Conservation (phyloP, 2,329 filamentous ascomycete genomes). For the Trichoderma arundinaceum region DNA sequence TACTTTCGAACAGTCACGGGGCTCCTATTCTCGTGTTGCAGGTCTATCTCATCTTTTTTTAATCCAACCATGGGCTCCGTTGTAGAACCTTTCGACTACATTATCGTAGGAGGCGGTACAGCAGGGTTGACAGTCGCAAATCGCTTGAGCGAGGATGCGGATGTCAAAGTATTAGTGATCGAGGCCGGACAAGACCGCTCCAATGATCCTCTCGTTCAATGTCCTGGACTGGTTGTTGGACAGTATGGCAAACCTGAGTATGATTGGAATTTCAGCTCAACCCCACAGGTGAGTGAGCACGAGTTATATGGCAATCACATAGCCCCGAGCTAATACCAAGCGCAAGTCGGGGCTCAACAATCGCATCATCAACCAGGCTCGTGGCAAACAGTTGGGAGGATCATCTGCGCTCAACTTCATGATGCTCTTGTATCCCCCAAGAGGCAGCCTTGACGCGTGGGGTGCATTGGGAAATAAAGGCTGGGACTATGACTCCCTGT, state of each 20-base stretch:
- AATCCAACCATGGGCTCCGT: slow-evolving; percentile 12
- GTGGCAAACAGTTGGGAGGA: slow-evolving; percentile 62
- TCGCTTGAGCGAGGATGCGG: slow-evolving; percentile 38
- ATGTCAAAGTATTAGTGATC: slow-evolving; percentile 38
- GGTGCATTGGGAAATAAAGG: slow-evolving; percentile 38
- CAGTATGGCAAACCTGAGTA: slow-evolving; percentile 35
- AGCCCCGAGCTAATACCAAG: neutral
- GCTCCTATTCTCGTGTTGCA: neutral
- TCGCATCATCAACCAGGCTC: slow-evolving; percentile 40
- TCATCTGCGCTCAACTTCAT: slow-evolving; percentile 63
- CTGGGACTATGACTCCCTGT: slow-evolving; percentile 40
- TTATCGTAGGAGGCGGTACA: slow-evolving; percentile 40
- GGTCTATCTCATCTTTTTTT: neutral
- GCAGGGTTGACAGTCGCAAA: slow-evolving; percentile 40
- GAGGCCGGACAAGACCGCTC: slow-evolving; percentile 37
- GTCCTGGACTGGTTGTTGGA: slow-evolving; percentile 33
- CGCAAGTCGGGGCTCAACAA: slow-evolving; percentile 29
- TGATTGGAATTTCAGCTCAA: slow-evolving; percentile 37
- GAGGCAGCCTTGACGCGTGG: slow-evolving; percentile 38
- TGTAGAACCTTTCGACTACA: slow-evolving; percentile 35
- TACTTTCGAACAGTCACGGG: neutral
- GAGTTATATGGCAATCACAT: neutral
- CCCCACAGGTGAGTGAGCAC: slow-evolving; percentile 33
- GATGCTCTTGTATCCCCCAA: slow-evolving; percentile 33
- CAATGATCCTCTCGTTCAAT: slow-evolving; percentile 32